Evolutionary conservation across 441 rosid genomes (phyloP).

Genomic region (Arabidopsis hybrid): DNA sequence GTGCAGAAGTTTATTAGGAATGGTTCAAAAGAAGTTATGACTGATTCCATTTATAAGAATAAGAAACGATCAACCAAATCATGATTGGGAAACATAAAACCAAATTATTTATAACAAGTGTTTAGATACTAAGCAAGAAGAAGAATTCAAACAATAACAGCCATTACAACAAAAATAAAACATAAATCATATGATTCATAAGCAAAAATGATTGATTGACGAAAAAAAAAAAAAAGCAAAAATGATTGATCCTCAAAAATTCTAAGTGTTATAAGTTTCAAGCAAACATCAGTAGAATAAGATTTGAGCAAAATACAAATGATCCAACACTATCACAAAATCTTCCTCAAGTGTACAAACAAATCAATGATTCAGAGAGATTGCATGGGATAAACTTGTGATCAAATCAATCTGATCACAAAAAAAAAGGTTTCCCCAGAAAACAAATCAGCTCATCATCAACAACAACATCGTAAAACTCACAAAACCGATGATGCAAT

Average conservation of each 20-base stretch:
- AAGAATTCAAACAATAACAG: constrained; percentile 10
- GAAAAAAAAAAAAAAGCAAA: too few species aligned
- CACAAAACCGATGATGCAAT: background rate
- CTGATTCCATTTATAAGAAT: background rate
- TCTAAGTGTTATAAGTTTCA: background rate
- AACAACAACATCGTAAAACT: constrained; percentile 5
- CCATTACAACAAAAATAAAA: background rate
- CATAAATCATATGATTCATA: background rate
- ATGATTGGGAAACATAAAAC: constrained; percentile 9
- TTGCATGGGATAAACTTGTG: constrained; percentile 1
- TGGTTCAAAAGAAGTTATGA: background rate
- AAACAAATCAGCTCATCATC: constrained; percentile 26
- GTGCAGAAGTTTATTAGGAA: background rate
- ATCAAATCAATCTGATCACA: constrained; percentile 28
- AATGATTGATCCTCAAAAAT: background rate
- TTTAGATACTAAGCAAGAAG: background rate
- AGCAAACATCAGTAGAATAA: constrained; percentile 20
- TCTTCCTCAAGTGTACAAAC: constrained; percentile 10
- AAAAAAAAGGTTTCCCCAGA: background rate
- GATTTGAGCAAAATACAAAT: background rate
- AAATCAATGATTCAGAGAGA: constrained; percentile 16
- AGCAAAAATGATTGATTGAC: too few species aligned
- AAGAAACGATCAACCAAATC: constrained; percentile 19
- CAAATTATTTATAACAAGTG: background rate
- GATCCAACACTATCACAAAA: constrained; percentile 6